Base-by-base conservation (phyloP, 31 red algal species). In the Bonnemaisonia californica region DNA sequence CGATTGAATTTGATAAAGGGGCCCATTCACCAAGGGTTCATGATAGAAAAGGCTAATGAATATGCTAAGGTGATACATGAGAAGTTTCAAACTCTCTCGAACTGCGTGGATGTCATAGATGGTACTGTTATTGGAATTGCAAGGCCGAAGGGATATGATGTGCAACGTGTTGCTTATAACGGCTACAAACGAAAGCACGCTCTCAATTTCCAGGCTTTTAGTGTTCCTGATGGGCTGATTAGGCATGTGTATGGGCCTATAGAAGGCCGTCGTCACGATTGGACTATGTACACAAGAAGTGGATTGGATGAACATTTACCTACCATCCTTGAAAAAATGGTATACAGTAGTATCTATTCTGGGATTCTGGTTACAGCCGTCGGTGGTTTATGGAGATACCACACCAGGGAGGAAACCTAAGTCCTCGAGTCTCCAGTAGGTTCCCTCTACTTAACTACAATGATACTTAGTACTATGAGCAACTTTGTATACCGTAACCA, bases 231-330 rank as follows among this genome's bases (percentile, higher is more conserved):
- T 51, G 80, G 80, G 1, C 31, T 83, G 26, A 33, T 83, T 42
- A 24, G 21, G 28, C 64, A 83, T 61, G 3, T 83, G 9, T 72
- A 18, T 67, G 80, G 80, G 1, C 64, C 39, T 1, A 22, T 69
- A 34, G 64, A 83, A 41, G 66, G 66, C 1, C 80, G 80, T 19
- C 34, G 66, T 56, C 66, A 83, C 27, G 80, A 83, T 26, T 72
- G 32, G 24, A 83, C 66, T 12, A 18, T 81, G 4, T 81, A 81
- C 41, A 23, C 22, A 5, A 16, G 41, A 47, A 45, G n/a, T 66
- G 24, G 32, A 2, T 19, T 87, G 1, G 83, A 87, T 28, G 2
- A 54, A 27, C 21, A 63, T 62, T 39, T 48, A 2, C 32, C 51
- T 22, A 31, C 18, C 3, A 36, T 75, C 38, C 75, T 83, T 35